A percentile compares a stretch with the other conserved stretches of the same genome.
These are phyloP conservation scores for Hordeum marinum DNA, from an alignment of 176 grass and related monocot genomes.

Conservation along the genomic window DNA sequence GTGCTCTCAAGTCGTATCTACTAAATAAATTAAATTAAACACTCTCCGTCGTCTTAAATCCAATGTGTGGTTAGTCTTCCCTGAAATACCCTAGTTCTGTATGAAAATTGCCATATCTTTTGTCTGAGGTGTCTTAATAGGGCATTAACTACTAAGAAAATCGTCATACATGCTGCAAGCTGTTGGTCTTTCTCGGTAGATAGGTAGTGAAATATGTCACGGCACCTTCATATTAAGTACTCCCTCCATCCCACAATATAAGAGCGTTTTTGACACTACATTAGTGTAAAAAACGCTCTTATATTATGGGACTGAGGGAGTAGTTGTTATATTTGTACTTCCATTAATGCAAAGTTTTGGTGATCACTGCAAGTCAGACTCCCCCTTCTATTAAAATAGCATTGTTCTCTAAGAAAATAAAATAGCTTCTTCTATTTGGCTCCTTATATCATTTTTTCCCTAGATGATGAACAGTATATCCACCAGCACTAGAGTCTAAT, in stretches of 20 bases:
- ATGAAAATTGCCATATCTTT: not conserved
- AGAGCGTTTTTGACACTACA: too few relatives aligned
- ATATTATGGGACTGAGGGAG: too few relatives aligned
- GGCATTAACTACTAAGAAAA: not conserved
- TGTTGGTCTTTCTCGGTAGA: not conserved
- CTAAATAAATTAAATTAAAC: not conserved
- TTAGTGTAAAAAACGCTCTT: too few relatives aligned
- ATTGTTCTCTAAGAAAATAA: not conserved
- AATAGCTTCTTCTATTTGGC: not conserved
- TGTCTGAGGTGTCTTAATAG: not conserved
- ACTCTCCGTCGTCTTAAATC: not conserved
- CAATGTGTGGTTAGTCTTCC: not conserved
- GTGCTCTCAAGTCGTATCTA: not conserved
- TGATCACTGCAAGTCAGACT: not conserved
- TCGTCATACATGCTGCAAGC: not conserved
- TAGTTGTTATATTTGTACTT: constrained; percentile 6
- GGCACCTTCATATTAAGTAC: not conserved
- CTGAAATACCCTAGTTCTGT: not conserved
- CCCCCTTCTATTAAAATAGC: not conserved
- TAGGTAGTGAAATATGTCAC: not conserved
- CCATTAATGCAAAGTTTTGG: not conserved
- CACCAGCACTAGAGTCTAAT: constrained; percentile 36
- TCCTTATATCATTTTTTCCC: constrained; percentile 19
- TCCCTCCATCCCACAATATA: too few relatives aligned
- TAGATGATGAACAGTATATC: constrained; percentile 55